Percentiles rank a stretch among this genome's conserved stretches.
Evolutionary conservation across 169 alveolate species (phyloP).

Genomic region (Babesia sp.): DNA sequence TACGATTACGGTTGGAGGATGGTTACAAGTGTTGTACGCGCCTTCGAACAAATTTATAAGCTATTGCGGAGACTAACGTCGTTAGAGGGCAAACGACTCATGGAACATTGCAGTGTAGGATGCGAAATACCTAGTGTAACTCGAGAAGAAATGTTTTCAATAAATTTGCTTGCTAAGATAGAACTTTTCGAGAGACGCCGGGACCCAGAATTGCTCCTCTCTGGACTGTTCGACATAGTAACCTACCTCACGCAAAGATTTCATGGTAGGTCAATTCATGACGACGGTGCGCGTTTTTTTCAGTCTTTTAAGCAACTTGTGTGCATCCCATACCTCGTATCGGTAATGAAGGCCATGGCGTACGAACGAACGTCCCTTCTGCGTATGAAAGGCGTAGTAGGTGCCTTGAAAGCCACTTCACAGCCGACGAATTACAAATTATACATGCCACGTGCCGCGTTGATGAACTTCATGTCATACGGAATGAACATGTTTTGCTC

Average conservation of each 20-base stretch:
- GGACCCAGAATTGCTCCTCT: constrained; percentile 1
- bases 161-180: constrained; percentile 3
- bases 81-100: background rate
- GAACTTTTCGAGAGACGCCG: background rate
- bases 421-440: background rate
- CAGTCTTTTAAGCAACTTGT: background rate
- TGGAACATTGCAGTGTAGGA: background rate
- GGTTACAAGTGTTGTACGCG: background rate
- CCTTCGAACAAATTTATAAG: constrained; percentile 9
- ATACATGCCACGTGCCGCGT: background rate
- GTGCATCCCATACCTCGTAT: constrained; percentile 1
- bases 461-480: background rate
- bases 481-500: constrained; percentile 19
- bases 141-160: constrained; percentile 6
- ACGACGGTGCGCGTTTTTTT: background rate
- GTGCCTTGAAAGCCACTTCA: background rate
- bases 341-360: constrained; percentile 2
- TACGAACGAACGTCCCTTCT: background rate
- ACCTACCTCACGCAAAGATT: background rate
- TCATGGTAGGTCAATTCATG: background rate
- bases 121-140: background rate
- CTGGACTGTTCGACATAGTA: constrained; percentile 11
- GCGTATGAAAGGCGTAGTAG: constrained; percentile 15
- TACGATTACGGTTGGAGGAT: background rate
- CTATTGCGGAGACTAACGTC: background rate